These are phyloP conservation scores for Ceratobasidium sp. DNA, from an alignment of 1,284 basidiomycete species.

Conservation along the genomic window DNA sequence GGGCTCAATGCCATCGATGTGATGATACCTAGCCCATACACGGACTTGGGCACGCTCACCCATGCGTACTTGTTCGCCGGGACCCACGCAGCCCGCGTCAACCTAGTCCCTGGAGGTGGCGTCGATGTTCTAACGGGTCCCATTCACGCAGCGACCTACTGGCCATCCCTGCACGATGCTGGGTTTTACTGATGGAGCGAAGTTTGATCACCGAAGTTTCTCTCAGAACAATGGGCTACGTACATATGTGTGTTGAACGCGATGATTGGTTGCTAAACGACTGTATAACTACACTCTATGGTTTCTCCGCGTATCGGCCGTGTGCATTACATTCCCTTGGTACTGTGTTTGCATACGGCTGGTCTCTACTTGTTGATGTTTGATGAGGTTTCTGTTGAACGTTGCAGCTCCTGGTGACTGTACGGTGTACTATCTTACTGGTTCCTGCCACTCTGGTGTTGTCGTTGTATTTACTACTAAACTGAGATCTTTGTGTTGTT, in stretches of 20 bases:
- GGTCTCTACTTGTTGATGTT: too few relatives aligned
- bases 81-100: not conserved
- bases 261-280: not conserved
- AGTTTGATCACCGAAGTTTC: not conserved
- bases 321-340: too few relatives aligned
- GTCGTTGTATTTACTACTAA: too few relatives aligned
- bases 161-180: conserved; percentile 5
- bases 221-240: not conserved
- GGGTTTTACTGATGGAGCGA: conserved; percentile 6
- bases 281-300: not conserved
- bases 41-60: not conserved
- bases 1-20: conserved; percentile 4
- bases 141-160: not conserved
- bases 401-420: too few relatives aligned
- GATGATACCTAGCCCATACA: not conserved
- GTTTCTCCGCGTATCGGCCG: too few relatives aligned
- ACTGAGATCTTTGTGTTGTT: too few relatives aligned
- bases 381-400: too few relatives aligned
- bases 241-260: not conserved
- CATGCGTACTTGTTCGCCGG: conserved; percentile 14
- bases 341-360: too few relatives aligned
- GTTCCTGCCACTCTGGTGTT: too few relatives aligned
- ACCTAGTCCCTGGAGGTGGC: conserved; percentile 13
- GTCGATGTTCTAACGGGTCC: conserved; percentile 4
- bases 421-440: too few relatives aligned